Evolutionary conservation across 192 early-diverging fungal species (phyloP), one percentile per base, ranked within the genome.

Genomic region (Dispira simplex): DNA sequence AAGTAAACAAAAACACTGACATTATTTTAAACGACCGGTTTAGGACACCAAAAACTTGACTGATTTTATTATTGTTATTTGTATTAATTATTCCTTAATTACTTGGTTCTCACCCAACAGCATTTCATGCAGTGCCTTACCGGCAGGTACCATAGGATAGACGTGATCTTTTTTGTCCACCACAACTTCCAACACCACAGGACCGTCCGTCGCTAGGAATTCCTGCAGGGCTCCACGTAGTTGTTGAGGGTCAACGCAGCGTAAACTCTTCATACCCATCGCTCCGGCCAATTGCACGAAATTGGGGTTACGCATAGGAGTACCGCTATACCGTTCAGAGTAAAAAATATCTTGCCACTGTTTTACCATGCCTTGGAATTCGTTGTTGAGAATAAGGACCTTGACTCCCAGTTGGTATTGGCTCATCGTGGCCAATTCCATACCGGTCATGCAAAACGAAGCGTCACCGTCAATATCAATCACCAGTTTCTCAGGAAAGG

Each of bases 401-500:
- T 99, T 99, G 72, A 95, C 93, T 46, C 85, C 88, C 74, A 99
- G 94, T 70, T 95, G 89, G 81, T 86, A 97, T 77, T 97, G 92
- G n/a, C 91, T 82, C 10, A 93, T 93, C 0, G 96, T 99, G 70
- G 90, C 91, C 73, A 99, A 73, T 72, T 99, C 96, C 91, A 96
- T 96, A 18, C 85, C 94, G 0, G 96, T 96, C 96, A 99, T 99
- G 27, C 85, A 93, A 82, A 99, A 93, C 28, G 89, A 93, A 46
- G 92, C 94, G 78, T 99, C 96, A 46, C 96, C 96, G 75, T 99
- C 96, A 78, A 99, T 90, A 72, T 97, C 93, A 69, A 99, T 83
- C 28, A 99, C 96, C 71, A 92, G 90, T 72, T 92, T 88, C 54
- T 96, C 90, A 25, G 93, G 94, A 21, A 75, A 79, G 28, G 85